Base-by-base conservation (phyloP, 1,139 yeast species). In the Hemisphaericaspora lyxosophila region DNA sequence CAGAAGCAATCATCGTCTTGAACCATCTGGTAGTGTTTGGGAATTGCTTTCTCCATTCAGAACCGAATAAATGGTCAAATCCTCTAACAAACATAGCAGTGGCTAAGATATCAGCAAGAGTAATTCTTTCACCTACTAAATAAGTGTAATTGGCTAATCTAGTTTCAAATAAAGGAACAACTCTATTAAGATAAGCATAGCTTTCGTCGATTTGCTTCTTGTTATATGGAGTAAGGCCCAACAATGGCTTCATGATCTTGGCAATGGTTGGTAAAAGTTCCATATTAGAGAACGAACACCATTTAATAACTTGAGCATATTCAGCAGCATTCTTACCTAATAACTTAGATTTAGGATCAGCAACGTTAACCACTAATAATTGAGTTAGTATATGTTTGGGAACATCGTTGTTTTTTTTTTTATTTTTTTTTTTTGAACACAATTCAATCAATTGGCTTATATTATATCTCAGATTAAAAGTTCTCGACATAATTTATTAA, bases 121-220 rank as follows among this genome's bases (percentile, higher is more conserved):
- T 73, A 57, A 87, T 59, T 72, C 94, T 79, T 75, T 92, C 97
- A 60, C 95, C 94, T 55, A 84, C 97, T 64, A 92, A 80, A 76
- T 77, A 92, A 47, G 97, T 89, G 81, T 75, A 78, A 59, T 81
- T 76, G 49, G 73, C 62, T 57, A 92, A 78, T 74, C 89, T 80
- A 34, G 67, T 59, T 71, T 86, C 95, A 50, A 72, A 67, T 43
- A 82, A 53, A 39, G 61, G 57, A 45, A 70, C 63, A 45, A 72
- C 58, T 40, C 55, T 53, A 36, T 69, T 76, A 39, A 76, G 53
- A 40, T 57, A 54, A 28, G 55, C 75, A 32, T 48, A 47, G 42
- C 74, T 73, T 31, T 78, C 78, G 47, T 88, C 95, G 48, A 81
- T 81, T 32, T 37, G 33, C 73, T 84, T 85, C 81, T 88, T 88